These are phyloP conservation scores for Ophiostoma ulmi DNA, from an alignment of 2,329 filamentous ascomycete genomes.

Conservation along the genomic window DNA sequence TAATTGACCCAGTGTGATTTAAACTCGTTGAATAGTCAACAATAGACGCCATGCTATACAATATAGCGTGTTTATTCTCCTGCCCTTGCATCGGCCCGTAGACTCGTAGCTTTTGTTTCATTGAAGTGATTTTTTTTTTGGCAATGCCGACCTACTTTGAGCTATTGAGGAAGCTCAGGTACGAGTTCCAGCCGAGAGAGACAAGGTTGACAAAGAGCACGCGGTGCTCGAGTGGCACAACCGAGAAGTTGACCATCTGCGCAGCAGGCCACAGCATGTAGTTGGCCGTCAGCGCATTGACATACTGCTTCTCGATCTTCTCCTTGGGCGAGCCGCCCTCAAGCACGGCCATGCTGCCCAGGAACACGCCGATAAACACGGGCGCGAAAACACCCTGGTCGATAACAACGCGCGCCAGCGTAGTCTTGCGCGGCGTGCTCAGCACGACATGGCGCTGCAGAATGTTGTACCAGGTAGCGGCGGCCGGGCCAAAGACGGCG, in stretches of 20 bases:
- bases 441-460: conserved; percentile 66
- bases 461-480: conserved; percentile 80
- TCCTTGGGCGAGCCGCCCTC: conserved; percentile 59
- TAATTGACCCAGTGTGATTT: not conserved
- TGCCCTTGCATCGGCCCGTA: not conserved
- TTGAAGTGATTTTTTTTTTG: not conserved
- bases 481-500: conserved; percentile 78
- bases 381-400: conserved; percentile 84
- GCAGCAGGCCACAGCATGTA: conserved; percentile 84
- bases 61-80: not conserved
- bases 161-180: conserved; percentile 58
- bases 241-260: conserved; percentile 80
- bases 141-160: conserved; percentile 20
- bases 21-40: not conserved
- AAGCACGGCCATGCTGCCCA: conserved; percentile 77
- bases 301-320: conserved; percentile 68
- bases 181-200: conserved; percentile 62
- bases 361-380: conserved; percentile 74
- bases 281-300: conserved; percentile 70
- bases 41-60: not conserved
- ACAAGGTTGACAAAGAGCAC: conserved; percentile 83
- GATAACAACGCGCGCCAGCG: conserved; percentile 67
- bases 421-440: conserved; percentile 61
- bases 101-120: not conserved
- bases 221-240: conserved; percentile 76